Evolutionary conservation across 495 filamentous ascomycete genomes (phyloP), one percentile per base, ranked within the genome.

Genomic region (Niebla homalea): DNA sequence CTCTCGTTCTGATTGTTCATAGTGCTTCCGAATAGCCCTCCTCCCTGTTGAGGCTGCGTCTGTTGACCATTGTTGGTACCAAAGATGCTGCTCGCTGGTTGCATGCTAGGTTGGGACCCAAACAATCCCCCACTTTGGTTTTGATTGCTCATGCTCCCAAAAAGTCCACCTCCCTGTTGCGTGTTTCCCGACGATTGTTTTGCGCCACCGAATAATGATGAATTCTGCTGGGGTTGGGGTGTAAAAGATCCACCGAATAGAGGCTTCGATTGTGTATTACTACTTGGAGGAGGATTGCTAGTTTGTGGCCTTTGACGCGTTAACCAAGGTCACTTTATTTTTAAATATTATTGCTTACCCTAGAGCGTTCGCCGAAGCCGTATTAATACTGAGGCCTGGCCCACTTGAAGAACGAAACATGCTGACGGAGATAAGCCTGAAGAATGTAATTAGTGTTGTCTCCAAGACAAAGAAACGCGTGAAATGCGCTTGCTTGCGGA

Each of bases 321-420:
- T 21, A 45, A 26, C 19, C 8, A 6, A 20, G 3, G 42, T 21
- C 20, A 26, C n/a, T 26, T 7, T 45, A n/a, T 12, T 19, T 5
- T 5, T 22, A 1, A 22, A 11, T 22, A 48, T 48, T 22, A 48
- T 48, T 21, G 70, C 78, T 77, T 63, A 83, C 79, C 81, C 87
- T 60, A 85, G 73, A 36, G 84, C 72, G 66, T 83, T 85, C 49
- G 82, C 77, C 35, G 79, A 72, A 40, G 69, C 76, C n/a, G 85
- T 92, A 62, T 87, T 89, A 61, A 92, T 84, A 50, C 78, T 85
- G 48, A 89, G 70, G 48, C 78, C 81, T 12, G 57, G 57, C 18
- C 53, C 57, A 26, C 54, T 51, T 39, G 52, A 45, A 19, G 54
- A 57, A 22, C 51, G 49, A 47, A 57, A 60, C 57, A 60, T 60